Evolutionary conservation across 2,329 filamentous ascomycete genomes (phyloP).

Genomic region (Chaetomiaceae sp.): DNA sequence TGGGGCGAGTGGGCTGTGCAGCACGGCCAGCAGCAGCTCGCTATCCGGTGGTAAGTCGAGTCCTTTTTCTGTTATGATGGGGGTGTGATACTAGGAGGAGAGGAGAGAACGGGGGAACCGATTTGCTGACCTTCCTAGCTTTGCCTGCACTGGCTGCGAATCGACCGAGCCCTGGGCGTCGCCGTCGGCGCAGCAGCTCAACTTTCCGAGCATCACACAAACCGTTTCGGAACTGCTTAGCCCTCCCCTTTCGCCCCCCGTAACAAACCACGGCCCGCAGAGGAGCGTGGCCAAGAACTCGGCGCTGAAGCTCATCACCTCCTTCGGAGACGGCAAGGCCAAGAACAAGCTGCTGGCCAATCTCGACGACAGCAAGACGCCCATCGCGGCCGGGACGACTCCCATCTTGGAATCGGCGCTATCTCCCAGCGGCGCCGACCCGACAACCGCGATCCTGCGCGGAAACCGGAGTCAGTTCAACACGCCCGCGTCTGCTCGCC

Average conservation of each 20-base stretch:
- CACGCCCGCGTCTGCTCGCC: constrained; percentile 63
- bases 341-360: constrained; percentile 60
- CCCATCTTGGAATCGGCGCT: constrained; percentile 78
- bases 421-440: constrained; percentile 64
- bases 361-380: constrained; percentile 60
- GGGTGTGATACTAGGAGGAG: neutral
- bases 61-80: neutral
- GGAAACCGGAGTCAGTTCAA: constrained; percentile 64
- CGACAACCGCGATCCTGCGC: constrained; percentile 62
- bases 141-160: constrained; percentile 84
- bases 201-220: constrained; percentile 47
- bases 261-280: constrained; percentile 53
- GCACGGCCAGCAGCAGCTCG: constrained; percentile 81
- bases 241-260: constrained; percentile 69
- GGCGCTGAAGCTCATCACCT: constrained; percentile 84
- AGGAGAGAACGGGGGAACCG: no score
- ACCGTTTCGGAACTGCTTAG: constrained; percentile 60
- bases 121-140: constrained; percentile 41
- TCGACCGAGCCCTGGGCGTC: constrained; percentile 84
- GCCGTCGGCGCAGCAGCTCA: constrained; percentile 64
- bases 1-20: constrained; percentile 93
- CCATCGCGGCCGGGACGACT: constrained; percentile 76
- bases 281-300: constrained; percentile 71
- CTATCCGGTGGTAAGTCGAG: constrained; percentile 65
- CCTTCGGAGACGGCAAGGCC: constrained; percentile 62